Percentiles rank a stretch among this genome's conserved stretches.
phyloP scores from a whole-genome alignment of 805 yeast genomes.

The Metschnikowia reukaufii region DNA sequence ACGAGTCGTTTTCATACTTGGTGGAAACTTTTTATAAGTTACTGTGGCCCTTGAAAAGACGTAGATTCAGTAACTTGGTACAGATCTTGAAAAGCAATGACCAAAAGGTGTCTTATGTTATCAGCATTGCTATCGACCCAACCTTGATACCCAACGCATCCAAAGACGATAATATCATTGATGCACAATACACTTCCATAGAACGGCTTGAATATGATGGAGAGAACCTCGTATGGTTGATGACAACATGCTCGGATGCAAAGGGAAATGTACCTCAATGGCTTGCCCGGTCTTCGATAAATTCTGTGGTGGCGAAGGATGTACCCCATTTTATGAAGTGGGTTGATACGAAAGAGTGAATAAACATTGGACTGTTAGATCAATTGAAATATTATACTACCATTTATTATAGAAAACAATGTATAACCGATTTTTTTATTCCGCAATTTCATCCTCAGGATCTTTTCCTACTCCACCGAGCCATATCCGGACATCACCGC shows the following conservation, averaged over 20 bases:
- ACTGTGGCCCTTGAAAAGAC: conserved; percentile 35
- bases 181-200: conserved; percentile 38
- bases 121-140: conserved; percentile 37
- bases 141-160: conserved; percentile 17
- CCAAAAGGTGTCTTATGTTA: conserved; percentile 27
- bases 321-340: conserved; percentile 40
- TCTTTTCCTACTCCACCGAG: conserved; percentile 27
- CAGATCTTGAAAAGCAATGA: conserved; percentile 25
- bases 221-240: conserved; percentile 31
- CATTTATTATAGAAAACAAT: background rate
- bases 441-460: background rate
- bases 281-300: conserved; percentile 31
- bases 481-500: conserved; percentile 45
- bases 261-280: conserved; percentile 41
- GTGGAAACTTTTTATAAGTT: conserved; percentile 35
- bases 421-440: background rate
- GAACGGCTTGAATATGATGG: conserved; percentile 30
- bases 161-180: conserved; percentile 20
- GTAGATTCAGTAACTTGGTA: conserved; percentile 39
- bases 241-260: conserved; percentile 42
- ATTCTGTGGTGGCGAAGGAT: conserved; percentile 39
- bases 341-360: conserved; percentile 15
- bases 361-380: background rate
- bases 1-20: conserved; percentile 26
- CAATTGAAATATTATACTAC: background rate